Evolutionary conservation across 257 asterid species (phyloP).

Genomic region (Handroanthus guayacan): DNA sequence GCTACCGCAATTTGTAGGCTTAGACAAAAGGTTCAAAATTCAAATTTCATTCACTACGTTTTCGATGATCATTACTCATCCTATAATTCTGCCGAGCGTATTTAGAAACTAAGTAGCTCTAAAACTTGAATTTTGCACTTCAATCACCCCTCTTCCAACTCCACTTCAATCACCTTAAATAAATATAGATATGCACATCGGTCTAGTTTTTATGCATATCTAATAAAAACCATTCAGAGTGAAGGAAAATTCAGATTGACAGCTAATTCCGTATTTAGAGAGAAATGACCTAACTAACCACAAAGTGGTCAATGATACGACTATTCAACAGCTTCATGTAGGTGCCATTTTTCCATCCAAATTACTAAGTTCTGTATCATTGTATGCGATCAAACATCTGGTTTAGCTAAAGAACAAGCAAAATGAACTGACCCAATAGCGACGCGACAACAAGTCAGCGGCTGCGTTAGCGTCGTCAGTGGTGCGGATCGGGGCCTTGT

Average conservation of each 20-base stretch:
- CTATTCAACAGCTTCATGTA: conserved; percentile 1
- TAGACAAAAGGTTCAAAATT: background rate
- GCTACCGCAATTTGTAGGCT: background rate
- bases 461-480: conserved; percentile 61
- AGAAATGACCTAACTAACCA: background rate
- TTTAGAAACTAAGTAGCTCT: conserved; percentile 17
- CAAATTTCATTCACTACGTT: background rate
- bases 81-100: background rate
- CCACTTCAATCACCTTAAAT: background rate
- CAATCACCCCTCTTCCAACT: background rate
- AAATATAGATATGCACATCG: background rate
- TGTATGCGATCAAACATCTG: conserved; percentile 16
- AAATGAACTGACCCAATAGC: conserved; percentile 82
- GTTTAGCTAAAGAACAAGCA: conserved; percentile 22
- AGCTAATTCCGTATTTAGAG: conserved; percentile 12
- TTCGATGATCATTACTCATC: conserved; percentile 3
- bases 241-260: background rate
- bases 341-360: background rate
- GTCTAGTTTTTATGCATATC: background rate
- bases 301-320: conserved; percentile 9
- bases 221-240: conserved; percentile 19
- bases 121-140: background rate
- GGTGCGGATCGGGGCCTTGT: conserved; percentile 52
- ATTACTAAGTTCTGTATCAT: background rate
- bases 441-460: conserved; percentile 89